Evolutionary conservation across 345 rosid species (phyloP).

Genomic region (Eucalyptus grandis): DNA sequence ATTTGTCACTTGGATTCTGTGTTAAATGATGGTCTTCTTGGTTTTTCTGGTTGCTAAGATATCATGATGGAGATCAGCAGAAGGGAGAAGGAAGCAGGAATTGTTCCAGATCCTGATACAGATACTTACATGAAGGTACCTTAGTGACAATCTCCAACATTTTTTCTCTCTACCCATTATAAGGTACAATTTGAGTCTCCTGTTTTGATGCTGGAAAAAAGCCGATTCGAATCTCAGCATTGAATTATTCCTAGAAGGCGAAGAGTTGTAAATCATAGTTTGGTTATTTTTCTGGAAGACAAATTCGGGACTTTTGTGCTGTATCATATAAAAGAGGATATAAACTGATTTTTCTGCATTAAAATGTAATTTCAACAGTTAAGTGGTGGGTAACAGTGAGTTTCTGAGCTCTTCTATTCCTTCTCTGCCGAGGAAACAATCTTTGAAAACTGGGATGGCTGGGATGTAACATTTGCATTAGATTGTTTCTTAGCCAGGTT

Average conservation of each 20-base stretch:
- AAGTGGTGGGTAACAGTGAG: not conserved
- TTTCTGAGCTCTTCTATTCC: not conserved
- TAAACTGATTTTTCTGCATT: not conserved
- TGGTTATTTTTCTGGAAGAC: not conserved
- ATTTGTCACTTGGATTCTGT: not conserved
- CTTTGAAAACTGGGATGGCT: not conserved
- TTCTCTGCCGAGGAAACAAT: not conserved
- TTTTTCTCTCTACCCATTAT: not conserved
- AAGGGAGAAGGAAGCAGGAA: constrained; percentile 32
- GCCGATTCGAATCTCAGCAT: not conserved
- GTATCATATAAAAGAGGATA: not conserved
- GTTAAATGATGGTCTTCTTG: not conserved
- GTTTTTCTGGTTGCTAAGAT: not conserved
- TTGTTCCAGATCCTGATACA: constrained; percentile 30
- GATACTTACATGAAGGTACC: constrained; percentile 42
- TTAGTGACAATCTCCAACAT: not conserved
- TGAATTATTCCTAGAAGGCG: not conserved
- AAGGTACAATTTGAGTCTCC: not conserved
- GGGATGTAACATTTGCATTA: not conserved
- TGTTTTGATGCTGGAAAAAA: not conserved
- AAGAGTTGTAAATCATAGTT: not conserved
- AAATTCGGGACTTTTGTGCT: not conserved
- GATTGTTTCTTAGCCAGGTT: not conserved
- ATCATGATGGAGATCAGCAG: constrained; percentile 25
- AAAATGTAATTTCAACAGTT: not conserved